Base-by-base conservation (phyloP, 805 yeast genomes). In the Kodamaea sagamina region DNA sequence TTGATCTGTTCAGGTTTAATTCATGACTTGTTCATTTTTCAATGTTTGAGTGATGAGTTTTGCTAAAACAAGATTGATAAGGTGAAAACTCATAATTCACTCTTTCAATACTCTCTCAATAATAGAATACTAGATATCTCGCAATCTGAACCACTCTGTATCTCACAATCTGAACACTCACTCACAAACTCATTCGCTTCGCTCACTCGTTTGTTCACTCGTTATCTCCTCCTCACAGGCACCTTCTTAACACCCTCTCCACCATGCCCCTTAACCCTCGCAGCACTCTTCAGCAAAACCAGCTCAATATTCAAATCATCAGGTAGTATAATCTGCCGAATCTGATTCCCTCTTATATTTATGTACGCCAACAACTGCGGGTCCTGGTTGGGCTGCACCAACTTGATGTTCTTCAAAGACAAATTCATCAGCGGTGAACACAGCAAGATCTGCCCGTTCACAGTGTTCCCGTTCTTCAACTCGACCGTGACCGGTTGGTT, bases 361-460 rank as follows among this genome's bases (percentile, higher is more conserved):
- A 90, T 84, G 61, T 77, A 86, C 53, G 88, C 95, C 51, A 89
- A 67, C 9, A 77, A 64, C 29, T 81, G 75, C 0, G 95, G 85
- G 42, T 81, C 86, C 43, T 86, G 80, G 58, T 82, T 76, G 43
- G 77, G 79, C 34, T 86, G 75, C 2, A 90, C 81, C 77, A 92
- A 81, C 53, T 83, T 86, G 37, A 87, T 92, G 50, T 85, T 86
- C 54, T 85, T 81, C 48, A 90, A 63, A 4, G 88, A 81, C 35
- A 90, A 81, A 63, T 90, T 90, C 98, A 90, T 90, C 49, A 86
- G 78, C 19, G 97, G 96, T 2, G 96, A 75, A 31, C 93, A 96
- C 5, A 89, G 79, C 31, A 85, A 79, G 18, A 92, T 71, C 10
- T 90, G 86, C 0, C 98, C 98, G 54, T 86, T 79, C 4, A 92